Percentiles rank a stretch among this genome's conserved stretches.
These are phyloP conservation scores for Cercospora berteroae DNA, from an alignment of 2,329 filamentous ascomycete species.

Conservation along the genomic window DNA sequence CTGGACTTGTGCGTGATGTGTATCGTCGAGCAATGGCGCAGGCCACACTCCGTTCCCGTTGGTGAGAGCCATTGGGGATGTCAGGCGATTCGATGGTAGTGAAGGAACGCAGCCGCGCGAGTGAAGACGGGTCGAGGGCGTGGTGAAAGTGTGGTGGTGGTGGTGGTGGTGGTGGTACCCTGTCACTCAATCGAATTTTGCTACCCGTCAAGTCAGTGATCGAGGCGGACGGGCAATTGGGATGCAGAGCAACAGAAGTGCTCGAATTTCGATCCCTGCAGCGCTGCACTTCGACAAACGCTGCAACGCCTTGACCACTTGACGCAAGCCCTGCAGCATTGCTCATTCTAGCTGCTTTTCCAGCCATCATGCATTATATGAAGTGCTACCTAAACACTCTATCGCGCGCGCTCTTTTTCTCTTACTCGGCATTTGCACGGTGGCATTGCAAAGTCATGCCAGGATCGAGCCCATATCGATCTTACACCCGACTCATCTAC, in stretches of 20 bases:
- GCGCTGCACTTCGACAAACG: background rate
- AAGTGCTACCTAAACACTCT: background rate
- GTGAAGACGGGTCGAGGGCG: background rate
- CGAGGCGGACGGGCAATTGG: background rate
- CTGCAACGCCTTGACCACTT: background rate
- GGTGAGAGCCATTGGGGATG: background rate
- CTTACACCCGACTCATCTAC: background rate
- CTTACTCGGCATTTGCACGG: background rate
- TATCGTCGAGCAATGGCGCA: background rate
- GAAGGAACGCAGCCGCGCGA: background rate
- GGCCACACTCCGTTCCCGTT: background rate
- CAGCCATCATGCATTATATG: background rate
- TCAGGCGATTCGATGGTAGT: background rate
- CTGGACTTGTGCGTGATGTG: background rate
- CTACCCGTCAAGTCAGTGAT: background rate
- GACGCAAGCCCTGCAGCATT: background rate
- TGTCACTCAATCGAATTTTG: background rate
- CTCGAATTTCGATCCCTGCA: background rate
- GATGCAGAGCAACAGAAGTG: background rate
- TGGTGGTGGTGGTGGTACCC: background rate
- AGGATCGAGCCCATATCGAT: background rate
- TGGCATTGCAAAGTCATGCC: background rate
- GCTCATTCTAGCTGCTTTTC: background rate
- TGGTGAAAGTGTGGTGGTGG: background rate
- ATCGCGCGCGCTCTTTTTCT: background rate